Conservation (phyloP, 2,329 filamentous ascomycete genomes). For the Albifimbria verrucaria region DNA sequence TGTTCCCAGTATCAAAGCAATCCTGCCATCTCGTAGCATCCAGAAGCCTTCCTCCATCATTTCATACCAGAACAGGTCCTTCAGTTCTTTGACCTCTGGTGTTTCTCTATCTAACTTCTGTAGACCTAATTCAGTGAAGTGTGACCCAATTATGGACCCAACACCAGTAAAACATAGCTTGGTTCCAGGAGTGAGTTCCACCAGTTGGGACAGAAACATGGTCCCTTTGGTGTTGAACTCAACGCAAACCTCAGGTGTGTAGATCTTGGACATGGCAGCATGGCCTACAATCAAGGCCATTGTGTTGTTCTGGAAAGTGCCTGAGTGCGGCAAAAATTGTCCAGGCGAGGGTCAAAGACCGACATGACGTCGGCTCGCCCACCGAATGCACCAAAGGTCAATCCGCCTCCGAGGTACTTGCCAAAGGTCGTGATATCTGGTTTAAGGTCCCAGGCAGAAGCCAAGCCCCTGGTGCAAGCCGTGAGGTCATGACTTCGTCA, state of each 20-base stretch:
- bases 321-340: slow-evolving; percentile 49
- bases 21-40: slow-evolving; percentile 36
- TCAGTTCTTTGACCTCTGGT: no score
- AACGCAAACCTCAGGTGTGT: slow-evolving; percentile 26
- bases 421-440: slow-evolving; percentile 64
- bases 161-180: slow-evolving; percentile 34
- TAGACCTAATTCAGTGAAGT: slow-evolving; percentile 29
- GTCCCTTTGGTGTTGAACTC: slow-evolving; percentile 29
- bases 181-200: slow-evolving; percentile 27
- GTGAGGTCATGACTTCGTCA: slow-evolving; percentile 70
- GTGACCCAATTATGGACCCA: slow-evolving; percentile 32
- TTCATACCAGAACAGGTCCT: slow-evolving; percentile 45
- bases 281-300: slow-evolving; percentile 56
- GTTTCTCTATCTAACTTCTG: slow-evolving; percentile 28
- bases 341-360: slow-evolving; percentile 47
- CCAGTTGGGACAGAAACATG: slow-evolving; percentile 23
- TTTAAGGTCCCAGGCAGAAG: slow-evolving; percentile 38
- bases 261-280: slow-evolving; percentile 31
- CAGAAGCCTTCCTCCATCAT: slow-evolving; percentile 43
- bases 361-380: slow-evolving; percentile 57
- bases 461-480: slow-evolving; percentile 48
- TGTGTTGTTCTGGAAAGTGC: slow-evolving; percentile 67
- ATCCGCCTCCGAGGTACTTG: slow-evolving; percentile 65
- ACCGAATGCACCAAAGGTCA: slow-evolving; percentile 66
- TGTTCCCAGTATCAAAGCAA: slow-evolving; percentile 36